Base-by-base conservation (phyloP, 2,329 filamentous ascomycete species). In the Ophiostoma sp. region DNA sequence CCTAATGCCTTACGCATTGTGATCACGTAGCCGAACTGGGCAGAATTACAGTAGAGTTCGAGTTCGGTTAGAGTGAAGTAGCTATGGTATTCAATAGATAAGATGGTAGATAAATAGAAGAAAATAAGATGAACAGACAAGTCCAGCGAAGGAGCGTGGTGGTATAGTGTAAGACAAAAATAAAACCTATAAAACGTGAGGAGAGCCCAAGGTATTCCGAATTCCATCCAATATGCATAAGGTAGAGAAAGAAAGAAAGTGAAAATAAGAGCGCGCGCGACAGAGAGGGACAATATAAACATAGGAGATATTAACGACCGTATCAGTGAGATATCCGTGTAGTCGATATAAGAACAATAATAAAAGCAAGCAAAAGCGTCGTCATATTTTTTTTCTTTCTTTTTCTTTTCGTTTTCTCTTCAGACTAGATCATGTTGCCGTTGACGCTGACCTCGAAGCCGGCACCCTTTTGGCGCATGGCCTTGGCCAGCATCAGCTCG, bases 401-500 rank as follows among this genome's bases (percentile, higher is more conserved):
- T 39, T 65, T 65, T 39, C 23, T 41, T 39, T 23, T 27, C n/a
- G 8, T 27, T 65, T 36, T 13, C 33, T 36, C n/a, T 20, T 23
- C 35, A 20, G 13, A 20, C 48, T 80, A 90, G 76, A 91, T 89
- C 87, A 89, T 90, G 79, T 88, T 90, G 64, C 92, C 92, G 77
- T 94, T 94, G 73, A 94, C 87, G 77, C 88, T 90, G 75, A 95
- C 87, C 80, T 94, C 90, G 75, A 90, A 94, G 23, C 92, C 92
- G 75, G 93, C 89, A 66, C 87, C 89, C 85, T 94, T 95, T 80
- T 93, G 90, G 83, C 89, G 91, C 77, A 93, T 82, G 23, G 92
- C 92, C 82, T 95, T 95, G 69, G 92, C 92, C 65, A 96, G 87
- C 92, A 96, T 96, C 72, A 96, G 82, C 84, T 96, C 92, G 69